Evolutionary conservation across 768 basidiomycete species (phyloP).

Genomic region (Suillus subalutaceus): DNA sequence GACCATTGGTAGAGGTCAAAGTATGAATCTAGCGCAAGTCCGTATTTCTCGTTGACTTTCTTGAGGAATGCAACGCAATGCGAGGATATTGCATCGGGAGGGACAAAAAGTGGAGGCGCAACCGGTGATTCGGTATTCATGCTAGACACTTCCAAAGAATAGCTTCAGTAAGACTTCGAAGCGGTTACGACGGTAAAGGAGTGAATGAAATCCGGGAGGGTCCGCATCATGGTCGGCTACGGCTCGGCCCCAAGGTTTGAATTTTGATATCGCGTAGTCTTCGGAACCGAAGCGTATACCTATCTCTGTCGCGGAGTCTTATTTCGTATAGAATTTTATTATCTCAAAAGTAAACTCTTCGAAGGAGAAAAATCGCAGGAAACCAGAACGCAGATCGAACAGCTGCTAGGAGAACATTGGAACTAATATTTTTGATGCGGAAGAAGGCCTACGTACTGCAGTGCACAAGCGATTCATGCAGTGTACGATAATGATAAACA

Average conservation of each 20-base stretch:
- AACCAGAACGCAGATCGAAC: not conserved
- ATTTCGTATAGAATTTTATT: not conserved
- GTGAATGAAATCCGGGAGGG: slow-evolving; percentile 1
- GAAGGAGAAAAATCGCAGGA: not conserved
- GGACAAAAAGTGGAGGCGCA: slow-evolving; percentile 39
- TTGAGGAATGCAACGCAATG: slow-evolving; percentile 51
- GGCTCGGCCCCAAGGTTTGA: not conserved
- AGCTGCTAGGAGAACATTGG: not conserved
- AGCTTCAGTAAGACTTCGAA: not conserved
- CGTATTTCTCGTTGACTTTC: slow-evolving; percentile 51
- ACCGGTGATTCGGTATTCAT: not conserved
- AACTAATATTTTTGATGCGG: not conserved
- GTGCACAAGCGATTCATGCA: not conserved
- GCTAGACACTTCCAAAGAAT: not conserved
- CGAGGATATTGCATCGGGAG: slow-evolving; percentile 44
- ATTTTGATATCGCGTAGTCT: not conserved
- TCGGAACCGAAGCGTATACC: not conserved
- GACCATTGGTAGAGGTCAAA: slow-evolving; percentile 73
- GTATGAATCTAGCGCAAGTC: slow-evolving; percentile 53
- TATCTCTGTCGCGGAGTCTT: not conserved
- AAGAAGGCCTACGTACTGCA: not conserved
- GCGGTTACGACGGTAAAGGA: not conserved
- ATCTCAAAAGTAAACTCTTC: not conserved
- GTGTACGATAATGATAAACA: not conserved
- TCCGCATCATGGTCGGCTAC: not conserved